A percentile compares a stretch with the other conserved stretches of the same genome.
phyloP scores from a whole-genome alignment of 1,284 basidiomycete genomes.

The Entoloma clypeatum region DNA sequence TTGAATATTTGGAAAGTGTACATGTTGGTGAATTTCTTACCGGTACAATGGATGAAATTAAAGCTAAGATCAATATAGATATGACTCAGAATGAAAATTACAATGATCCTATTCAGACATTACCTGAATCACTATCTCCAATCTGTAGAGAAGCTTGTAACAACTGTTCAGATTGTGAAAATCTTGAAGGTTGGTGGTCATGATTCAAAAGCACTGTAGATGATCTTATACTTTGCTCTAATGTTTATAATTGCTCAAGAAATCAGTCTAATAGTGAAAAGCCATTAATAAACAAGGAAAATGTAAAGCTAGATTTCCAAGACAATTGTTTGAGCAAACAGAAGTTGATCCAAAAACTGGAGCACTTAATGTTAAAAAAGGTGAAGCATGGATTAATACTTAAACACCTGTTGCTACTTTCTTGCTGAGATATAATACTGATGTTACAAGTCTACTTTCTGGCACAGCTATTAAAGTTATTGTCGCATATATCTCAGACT shows the following conservation, averaged over 20 bases:
- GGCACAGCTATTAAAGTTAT: slow-evolving; percentile 34
- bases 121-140: not conserved
- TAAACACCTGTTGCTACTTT: slow-evolving; percentile 29
- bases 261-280: slow-evolving; percentile 5
- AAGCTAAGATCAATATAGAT: not conserved
- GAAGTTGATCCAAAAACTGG: slow-evolving; percentile 26
- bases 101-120: slow-evolving; percentile 1
- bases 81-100: not conserved
- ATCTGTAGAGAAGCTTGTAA: slow-evolving; percentile 1
- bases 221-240: slow-evolving; percentile 16
- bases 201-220: slow-evolving; percentile 17
- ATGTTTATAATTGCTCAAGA: slow-evolving; percentile 16
- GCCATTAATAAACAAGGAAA: slow-evolving; percentile 17
- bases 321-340: slow-evolving; percentile 14
- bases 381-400: slow-evolving; percentile 34
- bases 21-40: slow-evolving; percentile 1
- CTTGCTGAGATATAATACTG: slow-evolving; percentile 32
- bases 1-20: slow-evolving; percentile 1
- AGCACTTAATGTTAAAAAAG: slow-evolving; percentile 29
- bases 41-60: not conserved
- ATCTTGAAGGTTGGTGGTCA: slow-evolving; percentile 14
- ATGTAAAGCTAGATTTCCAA: slow-evolving; percentile 27
- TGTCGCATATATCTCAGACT: slow-evolving; percentile 35
- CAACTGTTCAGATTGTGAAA: slow-evolving; percentile 11
- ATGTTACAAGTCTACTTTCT: slow-evolving; percentile 33